Evolutionary conservation across 352 stramenopile species (phyloP), one percentile per base, ranked within the genome.

Genomic region (Phytophthora europaea): DNA sequence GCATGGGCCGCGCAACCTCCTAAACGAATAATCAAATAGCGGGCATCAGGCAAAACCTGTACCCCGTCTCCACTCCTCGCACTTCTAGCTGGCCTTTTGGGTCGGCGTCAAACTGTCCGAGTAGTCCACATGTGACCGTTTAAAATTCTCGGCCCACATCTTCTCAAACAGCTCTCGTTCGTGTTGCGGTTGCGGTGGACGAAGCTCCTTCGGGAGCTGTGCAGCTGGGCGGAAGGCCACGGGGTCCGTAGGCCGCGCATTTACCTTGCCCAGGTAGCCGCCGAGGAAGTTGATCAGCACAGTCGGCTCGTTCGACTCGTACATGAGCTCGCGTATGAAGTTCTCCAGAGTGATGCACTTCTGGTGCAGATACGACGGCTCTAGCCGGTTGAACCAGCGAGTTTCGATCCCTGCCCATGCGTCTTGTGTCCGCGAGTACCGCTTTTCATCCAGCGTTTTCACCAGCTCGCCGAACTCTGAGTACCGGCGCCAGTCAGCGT

Each of bases 81-180:
- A 54, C 38, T 47, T 67, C 62, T 76, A 76, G 68, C 61, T 80
- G 18, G 72, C 57, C 7, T 28, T 74, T 36, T 67, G 62, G 20
- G 47, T 63, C 40, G 69, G 15, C 3, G 60, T 57, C 63, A 66
- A 36, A n/a, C 15, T 71, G 45, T n/a, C 28, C 16, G 72, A 70
- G 58, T 96, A 96, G 31, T 95, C 79, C 31, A 96, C 90, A 28
- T 79, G 87, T 28, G 94, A 99, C 38, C 93, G 81, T 51, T 95
- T 92, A 82, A 99, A 99, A 78, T 99, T 99, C 73, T 99, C 92
- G 8, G 93, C 92, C 97, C 97, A 99, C 82, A 99, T 92, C 83
- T 98, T 97, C 80, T 99, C 97, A 79, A 98, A 99, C 50, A 98
- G 91, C 50, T 98, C 92, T 56, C 97, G 85, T 80, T 99, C 95